Base-by-base conservation (phyloP, 1,139 yeast species). In the Candida albicans region DNA sequence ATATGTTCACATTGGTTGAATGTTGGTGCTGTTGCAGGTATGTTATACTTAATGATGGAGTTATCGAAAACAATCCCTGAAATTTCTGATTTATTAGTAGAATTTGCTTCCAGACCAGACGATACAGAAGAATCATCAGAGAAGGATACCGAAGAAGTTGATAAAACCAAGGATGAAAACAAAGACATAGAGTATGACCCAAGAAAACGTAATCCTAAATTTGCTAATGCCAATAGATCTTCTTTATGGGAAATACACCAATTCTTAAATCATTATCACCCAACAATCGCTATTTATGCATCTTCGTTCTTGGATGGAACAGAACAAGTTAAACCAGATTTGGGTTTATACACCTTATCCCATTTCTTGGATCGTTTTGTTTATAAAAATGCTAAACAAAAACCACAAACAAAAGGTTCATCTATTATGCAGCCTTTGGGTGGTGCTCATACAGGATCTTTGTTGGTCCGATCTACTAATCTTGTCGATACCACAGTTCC, bases 341-440 rank as follows among this genome's bases (percentile, higher is more conserved):
- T 93, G 47, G 96, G 96, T 2, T 77, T 95, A 50, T 93, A 84
- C 65, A 84, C 96, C 0, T 73, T 93, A 52, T 74, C 89, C 25
- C 98, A 91, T 65, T 93, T 93, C 78, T 76, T 93, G 69, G 97
- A 93, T 65, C 81, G 96, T 64, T 93, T 95, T 69, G 97, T 95
- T 32, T 93, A 93, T 70, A 86, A 88, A 67, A 90, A 90, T 61
- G 90, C 97, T 42, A 89, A 88, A 68, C 86, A 82, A 57, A 87
- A 85, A 65, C 74, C 83, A 18, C 53, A 54, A 36, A 71, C 84
- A 30, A 84, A 87, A 61, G 98, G 98, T 58, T 74, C 86, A 3
- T 88, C 97, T 40, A 91, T 93, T 62, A 95, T 95, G 98, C 99
- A 93, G 72, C 98, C 99, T 40, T 74, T 95, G 51, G 95, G 96